A percentile compares a stretch with the other conserved stretches of the same genome.
phyloP scores from a whole-genome alignment of 352 stramenopile species.

The Phytophthora europaea region DNA sequence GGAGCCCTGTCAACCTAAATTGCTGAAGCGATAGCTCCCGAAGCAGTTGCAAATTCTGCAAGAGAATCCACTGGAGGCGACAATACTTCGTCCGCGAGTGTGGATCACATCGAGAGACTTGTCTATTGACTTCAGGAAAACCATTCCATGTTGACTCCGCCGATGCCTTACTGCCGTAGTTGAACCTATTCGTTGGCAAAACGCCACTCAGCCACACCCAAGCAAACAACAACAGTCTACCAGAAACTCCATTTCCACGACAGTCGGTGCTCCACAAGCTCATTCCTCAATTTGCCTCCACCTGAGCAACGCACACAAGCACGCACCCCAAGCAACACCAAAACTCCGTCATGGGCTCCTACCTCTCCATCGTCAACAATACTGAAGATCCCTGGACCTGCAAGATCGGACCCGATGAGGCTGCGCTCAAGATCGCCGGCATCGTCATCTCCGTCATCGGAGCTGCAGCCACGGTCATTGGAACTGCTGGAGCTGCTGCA shows the following conservation, averaged over 20 bases:
- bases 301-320: background rate
- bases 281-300: conserved; percentile 26
- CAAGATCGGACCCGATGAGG: conserved; percentile 53
- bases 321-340: conserved; percentile 1
- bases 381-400: conserved; percentile 48
- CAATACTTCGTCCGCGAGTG: conserved; percentile 18
- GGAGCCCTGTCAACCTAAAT: background rate
- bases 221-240: background rate
- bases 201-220: background rate
- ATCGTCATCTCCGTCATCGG: conserved; percentile 38
- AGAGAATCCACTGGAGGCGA: background rate
- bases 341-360: conserved; percentile 45
- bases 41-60: conserved; percentile 10
- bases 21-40: background rate
- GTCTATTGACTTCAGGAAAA: conserved; percentile 1
- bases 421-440: conserved; percentile 6
- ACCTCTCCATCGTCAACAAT: conserved; percentile 61
- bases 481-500: conserved; percentile 41
- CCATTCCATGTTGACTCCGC: background rate
- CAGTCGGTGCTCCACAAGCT: background rate
- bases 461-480: conserved; percentile 33
- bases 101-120: background rate
- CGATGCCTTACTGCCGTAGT: background rate
- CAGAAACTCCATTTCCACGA: background rate
- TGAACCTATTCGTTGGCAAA: background rate